Percentiles rank a stretch among this genome's conserved stretches.
Conservation (phyloP, 805 yeast species). For the Pichia deserticola region DNA sequence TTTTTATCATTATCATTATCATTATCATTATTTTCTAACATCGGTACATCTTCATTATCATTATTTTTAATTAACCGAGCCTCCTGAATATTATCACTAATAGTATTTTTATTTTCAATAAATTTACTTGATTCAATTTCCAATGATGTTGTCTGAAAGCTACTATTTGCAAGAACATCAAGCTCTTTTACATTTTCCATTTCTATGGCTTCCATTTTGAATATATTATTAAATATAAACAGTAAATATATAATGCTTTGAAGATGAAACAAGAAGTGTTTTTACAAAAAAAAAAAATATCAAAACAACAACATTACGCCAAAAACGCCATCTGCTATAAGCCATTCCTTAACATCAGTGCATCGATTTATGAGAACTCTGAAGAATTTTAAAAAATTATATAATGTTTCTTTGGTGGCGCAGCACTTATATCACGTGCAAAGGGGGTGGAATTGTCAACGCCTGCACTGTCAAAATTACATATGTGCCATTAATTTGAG, state of each 20-base stretch:
- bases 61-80: background rate
- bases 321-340: no score
- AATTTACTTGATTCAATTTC: background rate
- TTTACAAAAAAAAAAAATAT: no score
- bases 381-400: no score
- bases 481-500: no score
- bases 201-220: background rate
- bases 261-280: no score
- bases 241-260: background rate
- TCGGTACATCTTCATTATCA: background rate
- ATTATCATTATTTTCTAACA: background rate
- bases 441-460: no score
- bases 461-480: no score
- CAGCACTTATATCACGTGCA: no score
- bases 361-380: no score
- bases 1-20: background rate
- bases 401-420: no score
- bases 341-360: no score
- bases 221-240: background rate
- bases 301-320: no score
- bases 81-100: background rate
- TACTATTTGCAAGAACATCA: slow-evolving; percentile 3
- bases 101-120: background rate
- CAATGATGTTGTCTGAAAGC: background rate
- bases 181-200: background rate